phyloP scores from a whole-genome alignment of 108 stramenopile species.

The Stephanodiscus triporus region DNA sequence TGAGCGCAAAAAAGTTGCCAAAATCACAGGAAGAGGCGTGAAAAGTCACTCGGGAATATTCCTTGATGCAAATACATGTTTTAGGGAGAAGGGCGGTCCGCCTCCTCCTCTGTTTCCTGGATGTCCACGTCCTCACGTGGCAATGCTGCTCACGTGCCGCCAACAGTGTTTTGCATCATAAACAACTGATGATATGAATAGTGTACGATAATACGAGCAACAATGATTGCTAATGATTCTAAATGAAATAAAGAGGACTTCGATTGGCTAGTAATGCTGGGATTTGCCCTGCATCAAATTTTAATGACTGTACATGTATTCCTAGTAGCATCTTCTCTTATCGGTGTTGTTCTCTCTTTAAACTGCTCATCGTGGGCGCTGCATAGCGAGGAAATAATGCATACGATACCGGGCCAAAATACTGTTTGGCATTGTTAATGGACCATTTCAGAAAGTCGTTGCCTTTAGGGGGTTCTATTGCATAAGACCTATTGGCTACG shows the following conservation, averaged over 20 bases:
- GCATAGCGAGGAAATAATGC: too few relatives aligned
- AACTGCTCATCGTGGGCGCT: not conserved
- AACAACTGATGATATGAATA: not conserved
- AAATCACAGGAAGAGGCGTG: constrained; percentile 9
- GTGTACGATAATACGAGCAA: not conserved
- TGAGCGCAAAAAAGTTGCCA: constrained; percentile 41
- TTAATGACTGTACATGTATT: too few relatives aligned
- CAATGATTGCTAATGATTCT: too few relatives aligned
- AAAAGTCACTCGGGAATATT: not conserved
- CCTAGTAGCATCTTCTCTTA: too few relatives aligned
- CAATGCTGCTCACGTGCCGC: not conserved
- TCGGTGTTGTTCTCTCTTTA: not conserved
- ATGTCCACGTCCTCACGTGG: not conserved
- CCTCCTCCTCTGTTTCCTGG: too few relatives aligned
- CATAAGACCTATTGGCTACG: not conserved
- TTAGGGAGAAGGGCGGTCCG: too few relatives aligned
- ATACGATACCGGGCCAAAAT: not conserved
- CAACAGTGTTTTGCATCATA: not conserved
- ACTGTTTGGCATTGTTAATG: not conserved
- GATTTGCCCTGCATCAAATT: not conserved
- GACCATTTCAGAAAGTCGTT: too few relatives aligned
- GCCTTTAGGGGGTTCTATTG: not conserved
- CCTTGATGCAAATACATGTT: too few relatives aligned
- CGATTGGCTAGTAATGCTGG: not conserved
- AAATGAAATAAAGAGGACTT: not conserved